A percentile compares a stretch with the other conserved stretches of the same genome.
phyloP scores from a whole-genome alignment of 1,139 yeast genomes.

The Kodamaea plutei region DNA sequence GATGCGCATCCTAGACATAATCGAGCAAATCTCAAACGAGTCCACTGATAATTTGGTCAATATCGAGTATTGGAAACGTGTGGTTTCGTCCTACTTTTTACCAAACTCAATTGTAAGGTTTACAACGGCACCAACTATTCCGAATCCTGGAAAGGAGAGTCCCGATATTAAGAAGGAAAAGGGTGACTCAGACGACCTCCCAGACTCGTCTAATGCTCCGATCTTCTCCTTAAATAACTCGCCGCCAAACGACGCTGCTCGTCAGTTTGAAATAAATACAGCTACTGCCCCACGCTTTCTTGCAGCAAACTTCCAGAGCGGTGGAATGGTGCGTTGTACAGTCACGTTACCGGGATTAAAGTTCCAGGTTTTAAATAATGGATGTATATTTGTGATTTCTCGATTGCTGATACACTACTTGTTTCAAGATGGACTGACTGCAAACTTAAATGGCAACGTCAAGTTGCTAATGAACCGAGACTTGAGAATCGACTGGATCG shows the following conservation, averaged over 20 bases:
- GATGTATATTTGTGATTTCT: slow-evolving; percentile 60
- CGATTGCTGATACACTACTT: slow-evolving; percentile 51
- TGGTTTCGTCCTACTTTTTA: slow-evolving; percentile 32
- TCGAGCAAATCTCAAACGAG: slow-evolving; percentile 37
- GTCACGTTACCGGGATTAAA: slow-evolving; percentile 60
- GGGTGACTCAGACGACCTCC: slow-evolving; percentile 4
- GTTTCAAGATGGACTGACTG: slow-evolving; percentile 67
- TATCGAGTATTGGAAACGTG: slow-evolving; percentile 37
- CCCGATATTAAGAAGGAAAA: slow-evolving; percentile 3
- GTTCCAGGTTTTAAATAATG: slow-evolving; percentile 64
- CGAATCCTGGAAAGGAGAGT: slow-evolving; percentile 5
- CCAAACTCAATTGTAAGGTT: slow-evolving; percentile 28
- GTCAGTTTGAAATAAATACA: slow-evolving; percentile 61
- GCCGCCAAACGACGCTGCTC: slow-evolving; percentile 16
- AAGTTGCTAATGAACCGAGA: slow-evolving; percentile 59
- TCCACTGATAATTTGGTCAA: slow-evolving; percentile 24
- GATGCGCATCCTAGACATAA: slow-evolving; percentile 34
- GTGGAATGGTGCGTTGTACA: slow-evolving; percentile 50
- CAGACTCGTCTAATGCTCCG: slow-evolving; percentile 5
- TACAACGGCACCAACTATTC: slow-evolving; percentile 17
- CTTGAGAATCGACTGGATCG: slow-evolving; percentile 69
- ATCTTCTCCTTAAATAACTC: slow-evolving; percentile 9
- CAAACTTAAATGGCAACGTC: slow-evolving; percentile 56
- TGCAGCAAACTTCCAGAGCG: slow-evolving; percentile 49
- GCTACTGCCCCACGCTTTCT: slow-evolving; percentile 67